phyloP scores from a whole-genome alignment of 2,329 filamentous ascomycete species.

The Capronia americana region DNA sequence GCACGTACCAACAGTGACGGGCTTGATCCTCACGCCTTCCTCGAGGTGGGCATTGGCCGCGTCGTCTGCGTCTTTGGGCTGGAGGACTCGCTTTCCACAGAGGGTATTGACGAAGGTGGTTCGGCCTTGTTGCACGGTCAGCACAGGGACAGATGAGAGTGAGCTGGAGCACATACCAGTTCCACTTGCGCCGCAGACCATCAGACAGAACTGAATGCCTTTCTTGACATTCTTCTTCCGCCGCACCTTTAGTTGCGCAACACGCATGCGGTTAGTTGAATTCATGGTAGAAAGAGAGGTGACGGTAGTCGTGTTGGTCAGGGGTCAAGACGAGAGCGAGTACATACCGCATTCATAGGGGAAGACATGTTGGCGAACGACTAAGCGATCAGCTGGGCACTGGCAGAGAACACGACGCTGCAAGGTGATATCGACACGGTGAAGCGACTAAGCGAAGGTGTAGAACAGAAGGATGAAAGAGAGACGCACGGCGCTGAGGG shows the following conservation, averaged over 20 bases:
- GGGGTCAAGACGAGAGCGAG: slow-evolving; percentile 3
- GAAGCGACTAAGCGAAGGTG: slow-evolving; percentile 22
- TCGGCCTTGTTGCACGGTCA: slow-evolving; percentile 67
- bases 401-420: slow-evolving; percentile 14
- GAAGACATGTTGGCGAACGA: slow-evolving; percentile 37
- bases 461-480: slow-evolving; percentile 16
- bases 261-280: slow-evolving; percentile 34
- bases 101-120: slow-evolving; percentile 99
- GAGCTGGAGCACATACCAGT: slow-evolving; percentile 70
- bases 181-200: slow-evolving; percentile 99
- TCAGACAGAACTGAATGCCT: slow-evolving; percentile 99
- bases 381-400: slow-evolving; percentile 5
- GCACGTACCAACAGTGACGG: slow-evolving; percentile 87
- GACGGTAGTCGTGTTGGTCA: slow-evolving; percentile 3
- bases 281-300: slow-evolving; percentile 20
- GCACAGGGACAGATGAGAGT: slow-evolving; percentile 9
- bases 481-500: slow-evolving; percentile 5
- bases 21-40: slow-evolving; percentile 98
- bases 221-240: slow-evolving; percentile 99
- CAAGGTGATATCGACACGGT: slow-evolving; percentile 4
- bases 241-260: slow-evolving; percentile 84
- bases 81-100: slow-evolving; percentile 90
- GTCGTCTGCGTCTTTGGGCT: slow-evolving; percentile 92
- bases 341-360: slow-evolving; percentile 40
- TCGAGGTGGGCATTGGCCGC: slow-evolving; percentile 86